Percentiles rank a stretch among this genome's conserved stretches.
Evolutionary conservation across 257 asterid species (phyloP).

Genomic region (Solanum peruvianum): DNA sequence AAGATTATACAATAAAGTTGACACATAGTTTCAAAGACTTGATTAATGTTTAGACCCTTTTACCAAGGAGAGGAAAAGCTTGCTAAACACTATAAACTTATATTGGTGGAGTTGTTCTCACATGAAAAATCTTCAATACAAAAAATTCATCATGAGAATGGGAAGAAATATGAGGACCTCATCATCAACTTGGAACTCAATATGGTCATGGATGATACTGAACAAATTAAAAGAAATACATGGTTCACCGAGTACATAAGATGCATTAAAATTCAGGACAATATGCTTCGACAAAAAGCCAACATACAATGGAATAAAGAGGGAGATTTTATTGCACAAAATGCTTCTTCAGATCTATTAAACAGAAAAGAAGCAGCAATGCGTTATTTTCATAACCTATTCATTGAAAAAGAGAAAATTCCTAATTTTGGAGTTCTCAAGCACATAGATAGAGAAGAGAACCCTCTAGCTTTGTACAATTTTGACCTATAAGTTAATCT

Average conservation of each 20-base stretch:
- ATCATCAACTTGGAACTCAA: too few relatives aligned
- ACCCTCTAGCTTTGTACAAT: background rate
- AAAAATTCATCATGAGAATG: too few relatives aligned
- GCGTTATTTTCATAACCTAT: background rate
- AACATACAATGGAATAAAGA: background rate
- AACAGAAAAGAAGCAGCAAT: too few relatives aligned
- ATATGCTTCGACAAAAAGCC: background rate
- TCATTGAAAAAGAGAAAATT: background rate
- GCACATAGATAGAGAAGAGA: background rate
- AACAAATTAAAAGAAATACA: too few relatives aligned
- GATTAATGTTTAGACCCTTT: background rate
- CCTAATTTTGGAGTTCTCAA: background rate
- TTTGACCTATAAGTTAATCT: background rate
- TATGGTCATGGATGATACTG: too few relatives aligned
- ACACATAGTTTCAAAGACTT: background rate
- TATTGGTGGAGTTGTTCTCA: background rate
- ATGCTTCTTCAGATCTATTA: background rate
- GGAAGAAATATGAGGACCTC: too few relatives aligned
- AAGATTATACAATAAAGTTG: background rate
- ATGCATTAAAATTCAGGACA: background rate
- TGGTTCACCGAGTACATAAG: too few relatives aligned
- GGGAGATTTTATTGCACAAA: background rate
- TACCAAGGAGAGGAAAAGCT: background rate
- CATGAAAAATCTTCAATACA: background rate
- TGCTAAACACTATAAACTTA: background rate